Conservation (phyloP, 768 basidiomycete genomes). For the Phaeotremella fagi region DNA sequence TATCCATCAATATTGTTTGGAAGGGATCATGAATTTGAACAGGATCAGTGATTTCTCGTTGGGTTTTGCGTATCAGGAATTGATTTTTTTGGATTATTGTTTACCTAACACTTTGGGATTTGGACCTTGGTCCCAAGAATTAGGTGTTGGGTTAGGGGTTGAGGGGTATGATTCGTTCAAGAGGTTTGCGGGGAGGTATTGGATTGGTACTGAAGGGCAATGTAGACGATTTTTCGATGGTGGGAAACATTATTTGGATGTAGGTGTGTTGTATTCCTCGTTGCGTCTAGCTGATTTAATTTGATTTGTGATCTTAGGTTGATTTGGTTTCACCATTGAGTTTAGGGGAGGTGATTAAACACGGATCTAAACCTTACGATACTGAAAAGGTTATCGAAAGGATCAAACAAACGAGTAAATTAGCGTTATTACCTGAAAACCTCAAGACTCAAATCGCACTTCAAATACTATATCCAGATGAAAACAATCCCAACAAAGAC, state of each 20-base stretch:
- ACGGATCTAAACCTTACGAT: neutral
- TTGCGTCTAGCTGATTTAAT: no score
- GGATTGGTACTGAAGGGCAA: neutral
- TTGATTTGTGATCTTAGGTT: neutral
- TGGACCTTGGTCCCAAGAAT: neutral
- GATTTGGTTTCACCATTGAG: neutral
- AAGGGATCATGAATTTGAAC: slow-evolving; percentile 2
- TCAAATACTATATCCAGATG: slow-evolving; percentile 5
- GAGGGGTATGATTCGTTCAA: neutral
- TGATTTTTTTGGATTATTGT: slow-evolving; percentile 17
- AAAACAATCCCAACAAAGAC: neutral
- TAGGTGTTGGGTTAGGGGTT: neutral
- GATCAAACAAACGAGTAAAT: neutral
- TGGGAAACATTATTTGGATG: neutral
- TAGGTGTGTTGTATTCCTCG: neutral
- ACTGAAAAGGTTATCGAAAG: neutral
- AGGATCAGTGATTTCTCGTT: slow-evolving; percentile 1
- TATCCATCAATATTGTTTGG: slow-evolving; percentile 24
- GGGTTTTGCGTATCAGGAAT: slow-evolving; percentile 10
- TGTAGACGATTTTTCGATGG: no score
- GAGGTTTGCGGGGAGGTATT: neutral
- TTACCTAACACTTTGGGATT: slow-evolving; percentile 7
- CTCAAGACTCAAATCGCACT: slow-evolving; percentile 8
- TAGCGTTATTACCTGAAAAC: slow-evolving; percentile 4
- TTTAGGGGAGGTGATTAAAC: neutral